Evolutionary conservation across 139 green algal genomes (phyloP).

Genomic region (Ettlia oleoabundans): DNA sequence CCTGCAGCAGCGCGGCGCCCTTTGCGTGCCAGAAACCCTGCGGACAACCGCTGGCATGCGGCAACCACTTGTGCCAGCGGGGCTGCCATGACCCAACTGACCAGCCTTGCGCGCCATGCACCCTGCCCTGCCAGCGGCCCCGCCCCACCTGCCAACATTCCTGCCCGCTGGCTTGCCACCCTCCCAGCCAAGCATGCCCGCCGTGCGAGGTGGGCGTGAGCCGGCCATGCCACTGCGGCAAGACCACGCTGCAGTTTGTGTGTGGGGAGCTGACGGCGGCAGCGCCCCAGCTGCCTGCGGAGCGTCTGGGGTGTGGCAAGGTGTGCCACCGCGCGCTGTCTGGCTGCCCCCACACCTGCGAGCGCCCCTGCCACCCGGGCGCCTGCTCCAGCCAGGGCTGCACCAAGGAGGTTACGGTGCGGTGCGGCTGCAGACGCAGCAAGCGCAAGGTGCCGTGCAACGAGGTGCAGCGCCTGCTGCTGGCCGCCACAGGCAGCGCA

Average conservation of each 20-base stretch:
- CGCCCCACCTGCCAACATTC: slow-evolving; percentile 59
- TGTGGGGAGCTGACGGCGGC: slow-evolving; percentile 51
- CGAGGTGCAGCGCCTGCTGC: slow-evolving; percentile 58
- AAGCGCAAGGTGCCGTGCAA: slow-evolving; percentile 69
- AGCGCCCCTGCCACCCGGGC: slow-evolving; percentile 63
- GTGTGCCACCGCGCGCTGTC: slow-evolving; percentile 65
- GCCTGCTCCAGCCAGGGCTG: slow-evolving; percentile 64
- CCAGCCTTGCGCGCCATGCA: slow-evolving; percentile 58
- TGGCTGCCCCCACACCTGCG: slow-evolving; percentile 71
- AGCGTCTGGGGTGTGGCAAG: slow-evolving; percentile 62
- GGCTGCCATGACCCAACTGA: slow-evolving; percentile 59
- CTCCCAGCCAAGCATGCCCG: slow-evolving; percentile 48
- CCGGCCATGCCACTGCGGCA: slow-evolving; percentile 69
- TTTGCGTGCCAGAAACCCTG: slow-evolving; percentile 56
- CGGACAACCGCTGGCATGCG: slow-evolving; percentile 60
- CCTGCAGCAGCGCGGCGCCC: slow-evolving; percentile 49
- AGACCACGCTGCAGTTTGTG: slow-evolving; percentile 60
- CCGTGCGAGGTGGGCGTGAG: slow-evolving; percentile 14
- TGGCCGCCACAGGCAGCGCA: slow-evolving; percentile 19
- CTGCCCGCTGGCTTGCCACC: slow-evolving; percentile 70
- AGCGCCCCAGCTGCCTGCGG: neutral
- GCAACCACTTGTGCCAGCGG: slow-evolving; percentile 69
- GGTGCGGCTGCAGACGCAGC: slow-evolving; percentile 70
- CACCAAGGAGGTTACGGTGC: slow-evolving; percentile 67
- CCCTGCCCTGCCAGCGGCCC: slow-evolving; percentile 44